phyloP scores from a whole-genome alignment of 495 filamentous ascomycete genomes.

The Melanomma pulvis-pyrius region DNA sequence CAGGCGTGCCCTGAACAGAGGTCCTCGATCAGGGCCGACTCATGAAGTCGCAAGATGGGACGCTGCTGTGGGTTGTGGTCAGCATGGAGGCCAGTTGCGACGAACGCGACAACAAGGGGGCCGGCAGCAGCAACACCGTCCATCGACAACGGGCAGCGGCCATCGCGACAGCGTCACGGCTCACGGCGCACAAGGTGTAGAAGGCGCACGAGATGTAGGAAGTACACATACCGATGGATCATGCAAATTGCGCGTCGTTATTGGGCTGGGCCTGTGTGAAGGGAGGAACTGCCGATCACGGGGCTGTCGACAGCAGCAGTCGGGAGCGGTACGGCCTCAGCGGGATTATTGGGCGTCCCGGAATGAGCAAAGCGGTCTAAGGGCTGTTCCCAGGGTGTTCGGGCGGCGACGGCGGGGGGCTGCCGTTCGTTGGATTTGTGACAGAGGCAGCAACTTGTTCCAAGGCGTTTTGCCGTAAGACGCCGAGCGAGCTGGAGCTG shows the following conservation, averaged over 20 bases:
- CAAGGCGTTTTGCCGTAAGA: background rate
- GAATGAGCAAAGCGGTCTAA: background rate
- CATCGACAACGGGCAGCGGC: background rate
- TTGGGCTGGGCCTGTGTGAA: slow-evolving; percentile 33
- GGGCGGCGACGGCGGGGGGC: slow-evolving; percentile 20
- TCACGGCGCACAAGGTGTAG: slow-evolving; percentile 4
- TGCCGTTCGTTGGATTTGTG: slow-evolving; percentile 25
- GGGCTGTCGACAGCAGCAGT: slow-evolving; percentile 14
- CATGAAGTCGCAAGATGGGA: slow-evolving; percentile 22
- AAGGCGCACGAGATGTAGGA: background rate
- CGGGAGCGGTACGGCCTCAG: slow-evolving; percentile 12
- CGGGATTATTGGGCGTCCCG: slow-evolving; percentile 24
- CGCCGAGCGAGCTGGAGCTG: slow-evolving; percentile 8
- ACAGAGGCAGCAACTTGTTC: background rate
- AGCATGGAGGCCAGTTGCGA: slow-evolving; percentile 25
- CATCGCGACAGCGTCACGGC: slow-evolving; percentile 9
- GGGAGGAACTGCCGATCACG: slow-evolving; percentile 33
- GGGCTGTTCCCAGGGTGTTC: slow-evolving; percentile 16
- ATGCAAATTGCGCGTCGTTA: slow-evolving; percentile 40
- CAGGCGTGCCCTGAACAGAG: slow-evolving; percentile 20
- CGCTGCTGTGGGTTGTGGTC: slow-evolving; percentile 13
- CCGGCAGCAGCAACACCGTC: slow-evolving; percentile 13
- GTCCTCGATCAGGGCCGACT: slow-evolving; percentile 12
- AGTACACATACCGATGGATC: slow-evolving; percentile 30
- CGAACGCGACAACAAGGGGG: slow-evolving; percentile 24